phyloP scores from a whole-genome alignment of 345 rosid genomes.

The Jatropha curcas region DNA sequence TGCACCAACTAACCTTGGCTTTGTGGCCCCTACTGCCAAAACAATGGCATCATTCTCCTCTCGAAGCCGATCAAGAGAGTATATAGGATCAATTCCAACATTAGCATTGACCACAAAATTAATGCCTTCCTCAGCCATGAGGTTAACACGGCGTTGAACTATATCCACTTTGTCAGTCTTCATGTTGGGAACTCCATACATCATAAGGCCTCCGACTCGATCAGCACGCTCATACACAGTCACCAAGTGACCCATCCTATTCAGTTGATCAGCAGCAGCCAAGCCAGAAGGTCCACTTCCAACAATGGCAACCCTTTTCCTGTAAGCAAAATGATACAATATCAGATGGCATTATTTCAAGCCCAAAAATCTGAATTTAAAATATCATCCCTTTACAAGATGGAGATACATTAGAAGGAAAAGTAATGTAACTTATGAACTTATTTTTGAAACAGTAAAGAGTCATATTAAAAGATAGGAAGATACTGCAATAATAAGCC shows the following conservation, averaged over 20 bases:
- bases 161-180: slow-evolving; percentile 89
- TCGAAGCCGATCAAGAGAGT: slow-evolving; percentile 68
- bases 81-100: slow-evolving; percentile 75
- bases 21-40: slow-evolving; percentile 94
- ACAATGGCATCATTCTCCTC: slow-evolving; percentile 82
- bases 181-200: slow-evolving; percentile 99
- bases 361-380: background rate
- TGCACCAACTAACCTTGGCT: slow-evolving; percentile 64
- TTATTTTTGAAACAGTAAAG: background rate
- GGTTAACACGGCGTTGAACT: slow-evolving; percentile 90
- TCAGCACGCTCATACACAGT: slow-evolving; percentile 98
- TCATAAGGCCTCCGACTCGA: slow-evolving; percentile 98
- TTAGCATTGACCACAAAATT: slow-evolving; percentile 87
- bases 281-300: slow-evolving; percentile 99
- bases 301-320: slow-evolving; percentile 79
- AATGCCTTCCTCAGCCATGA: slow-evolving; percentile 88
- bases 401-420: no score
- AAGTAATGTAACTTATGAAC: no score
- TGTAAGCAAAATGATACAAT: slow-evolving; percentile 31
- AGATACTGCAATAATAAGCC: background rate
- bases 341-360: background rate
- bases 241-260: slow-evolving; percentile 90
- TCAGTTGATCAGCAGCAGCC: slow-evolving; percentile 98
- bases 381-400: background rate
- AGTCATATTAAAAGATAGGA: background rate